Conservation (phyloP, 1,139 yeast genomes). For the Protomyces lactucae-debilis region DNA sequence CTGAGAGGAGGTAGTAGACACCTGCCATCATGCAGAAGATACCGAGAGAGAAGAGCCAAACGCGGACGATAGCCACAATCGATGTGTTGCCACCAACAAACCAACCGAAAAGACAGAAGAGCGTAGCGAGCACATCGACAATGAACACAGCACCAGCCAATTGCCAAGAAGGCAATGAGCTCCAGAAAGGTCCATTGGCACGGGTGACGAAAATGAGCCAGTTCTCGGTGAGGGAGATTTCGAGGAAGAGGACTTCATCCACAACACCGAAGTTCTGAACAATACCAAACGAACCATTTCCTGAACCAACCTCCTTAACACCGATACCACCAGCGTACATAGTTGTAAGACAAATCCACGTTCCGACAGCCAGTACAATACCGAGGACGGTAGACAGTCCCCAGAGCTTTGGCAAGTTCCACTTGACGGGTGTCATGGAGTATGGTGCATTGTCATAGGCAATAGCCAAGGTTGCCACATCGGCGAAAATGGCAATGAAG, state of each 20-base stretch:
- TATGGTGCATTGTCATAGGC: conserved; percentile 90
- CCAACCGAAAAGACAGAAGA: conserved; percentile 69
- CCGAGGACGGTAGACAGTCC: conserved; percentile 69
- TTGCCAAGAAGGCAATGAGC: conserved; percentile 69
- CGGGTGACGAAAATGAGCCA: conserved; percentile 75
- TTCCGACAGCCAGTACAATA: conserved; percentile 60
- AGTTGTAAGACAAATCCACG: conserved; percentile 70
- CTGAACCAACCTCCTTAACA: conserved; percentile 14
- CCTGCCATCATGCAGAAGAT: conserved; percentile 68
- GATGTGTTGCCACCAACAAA: conserved; percentile 68
- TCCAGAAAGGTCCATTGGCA: conserved; percentile 76
- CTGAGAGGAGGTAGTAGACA: conserved; percentile 66
- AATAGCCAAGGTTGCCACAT: conserved; percentile 71
- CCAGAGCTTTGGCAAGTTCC: conserved; percentile 90
- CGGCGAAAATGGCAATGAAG: conserved; percentile 71
- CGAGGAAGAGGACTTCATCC: conserved; percentile 66
- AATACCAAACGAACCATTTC: conserved; percentile 51
- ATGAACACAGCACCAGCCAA: conserved; percentile 62
- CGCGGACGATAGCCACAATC: conserved; percentile 61
- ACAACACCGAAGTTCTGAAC: conserved; percentile 67
- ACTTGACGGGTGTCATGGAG: conserved; percentile 94
- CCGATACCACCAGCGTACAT: conserved; percentile 48
- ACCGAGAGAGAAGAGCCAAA: conserved; percentile 66
- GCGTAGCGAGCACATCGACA: conserved; percentile 65
- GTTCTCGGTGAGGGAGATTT: conserved; percentile 70